Base-by-base conservation (phyloP, 2,329 filamentous ascomycete genomes). In the Nigrospora osmanthi region DNA sequence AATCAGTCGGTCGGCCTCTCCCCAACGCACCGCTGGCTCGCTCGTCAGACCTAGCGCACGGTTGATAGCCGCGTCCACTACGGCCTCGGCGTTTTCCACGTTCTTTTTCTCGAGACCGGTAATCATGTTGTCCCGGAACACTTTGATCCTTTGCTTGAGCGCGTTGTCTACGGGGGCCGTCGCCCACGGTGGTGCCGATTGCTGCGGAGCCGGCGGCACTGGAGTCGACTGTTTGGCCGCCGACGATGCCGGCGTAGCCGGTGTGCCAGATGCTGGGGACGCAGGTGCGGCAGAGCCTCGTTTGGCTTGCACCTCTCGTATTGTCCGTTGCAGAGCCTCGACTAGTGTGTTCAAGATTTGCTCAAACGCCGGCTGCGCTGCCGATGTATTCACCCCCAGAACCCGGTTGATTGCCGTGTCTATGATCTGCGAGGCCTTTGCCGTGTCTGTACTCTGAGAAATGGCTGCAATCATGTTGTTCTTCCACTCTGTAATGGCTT, bases 11-110 rank as follows among this genome's bases (percentile, higher is more conserved):
- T 62, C 54, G 38, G 56, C 59, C 44, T 59, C 52, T 36, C 60
- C 58, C 59, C 59, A 63, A 12, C 57, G 56, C 41, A 50, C 51
- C 42, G 58, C 49, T 11, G 51, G 51, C 19, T 50, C 55, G 13
- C 50, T 33, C 39, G 57, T 56, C 15, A 61, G 46, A 17, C 60
- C 59, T 44, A 55, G 56, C 32, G 60, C 60, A 40, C 57, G 58
- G 28, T 56, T 60, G 36, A 63, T 60, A 7, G 60, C 60, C 14
- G 58, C 54, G 33, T 63, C 60, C 7, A 63, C 54, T 32, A 63
- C 58, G 35, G 50, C 52, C 30, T 61, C 59, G 19, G 60, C 60
- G 19, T 57, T 54, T 14, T 59, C 54, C 4, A 56, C n/a, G n/a
- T n/a, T 61, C 41, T 57, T 61, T 32, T 50, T 56, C 44, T 46